Evolutionary conservation across 768 basidiomycete species (phyloP).

Genomic region (Obba rivulosa): DNA sequence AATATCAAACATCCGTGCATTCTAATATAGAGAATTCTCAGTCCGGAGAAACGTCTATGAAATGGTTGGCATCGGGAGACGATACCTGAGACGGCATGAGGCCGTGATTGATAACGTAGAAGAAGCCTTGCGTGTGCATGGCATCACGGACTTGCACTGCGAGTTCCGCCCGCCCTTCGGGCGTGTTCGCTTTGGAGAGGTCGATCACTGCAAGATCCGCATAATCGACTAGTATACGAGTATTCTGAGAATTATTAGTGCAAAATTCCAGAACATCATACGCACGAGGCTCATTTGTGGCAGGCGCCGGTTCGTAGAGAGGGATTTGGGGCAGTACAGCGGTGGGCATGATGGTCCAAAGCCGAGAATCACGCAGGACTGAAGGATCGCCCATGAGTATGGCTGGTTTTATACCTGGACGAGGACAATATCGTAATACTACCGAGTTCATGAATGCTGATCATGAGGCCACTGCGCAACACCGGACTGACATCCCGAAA

Average conservation of each 20-base stretch:
- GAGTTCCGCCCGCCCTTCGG: constrained; percentile 33
- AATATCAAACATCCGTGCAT: constrained; percentile 31
- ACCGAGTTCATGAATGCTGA: too few species aligned
- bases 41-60: too few species aligned
- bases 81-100: constrained; percentile 9
- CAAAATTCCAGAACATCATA: not conserved
- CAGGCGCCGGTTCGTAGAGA: constrained; percentile 1
- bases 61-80: not conserved
- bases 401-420: too few species aligned
- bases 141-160: constrained; percentile 40
- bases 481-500: too few species aligned
- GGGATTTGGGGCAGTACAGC: constrained; percentile 1
- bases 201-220: constrained; percentile 52
- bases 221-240: constrained; percentile 34
- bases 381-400: too few species aligned
- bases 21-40: constrained; percentile 19
- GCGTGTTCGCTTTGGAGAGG: constrained; percentile 34
- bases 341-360: constrained; percentile 3
- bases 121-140: constrained; percentile 39
- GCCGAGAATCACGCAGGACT: too few species aligned
- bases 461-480: too few species aligned
- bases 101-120: constrained; percentile 24
- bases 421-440: too few species aligned
- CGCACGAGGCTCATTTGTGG: constrained; percentile 8
- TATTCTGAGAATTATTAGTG: not conserved